Conservation (phyloP, 352 stramenopile genomes). For the Halophytophthora batemanensis region DNA sequence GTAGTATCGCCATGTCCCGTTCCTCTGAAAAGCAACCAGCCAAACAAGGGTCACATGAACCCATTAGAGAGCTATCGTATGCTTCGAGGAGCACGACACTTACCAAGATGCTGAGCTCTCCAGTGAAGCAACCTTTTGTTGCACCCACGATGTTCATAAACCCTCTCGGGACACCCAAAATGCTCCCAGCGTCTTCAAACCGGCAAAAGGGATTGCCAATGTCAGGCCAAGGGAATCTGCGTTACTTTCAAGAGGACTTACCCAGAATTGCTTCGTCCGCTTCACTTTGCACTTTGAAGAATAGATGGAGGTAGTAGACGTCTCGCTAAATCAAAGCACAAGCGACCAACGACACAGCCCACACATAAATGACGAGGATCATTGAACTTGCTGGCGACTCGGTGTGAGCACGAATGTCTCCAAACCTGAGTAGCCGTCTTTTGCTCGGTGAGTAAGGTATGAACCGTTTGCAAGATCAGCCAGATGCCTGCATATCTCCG, state of each 20-base stretch:
- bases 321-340: slow-evolving; percentile 45
- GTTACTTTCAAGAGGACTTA: slow-evolving; percentile 12
- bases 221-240: too few species aligned
- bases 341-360: background rate
- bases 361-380: too few species aligned
- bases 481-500: slow-evolving; percentile 81
- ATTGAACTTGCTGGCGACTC: too few species aligned
- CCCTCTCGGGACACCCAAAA: slow-evolving; percentile 61
- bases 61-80: background rate
- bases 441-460: slow-evolving; percentile 63
- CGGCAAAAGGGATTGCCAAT: background rate
- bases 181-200: slow-evolving; percentile 57
- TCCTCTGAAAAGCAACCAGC: slow-evolving; percentile 28
- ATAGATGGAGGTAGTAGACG: slow-evolving; percentile 84
- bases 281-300: slow-evolving; percentile 78
- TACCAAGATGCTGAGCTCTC: slow-evolving; percentile 52
- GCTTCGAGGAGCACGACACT: background rate
- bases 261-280: slow-evolving; percentile 83
- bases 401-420: too few species aligned
- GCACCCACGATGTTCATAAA: slow-evolving; percentile 83
- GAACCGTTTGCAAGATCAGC: slow-evolving; percentile 76
- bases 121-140: slow-evolving; percentile 76
- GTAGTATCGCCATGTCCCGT: slow-evolving; percentile 54
- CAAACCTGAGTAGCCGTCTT: slow-evolving; percentile 81
- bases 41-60: background rate